phyloP scores from a whole-genome alignment of 352 stramenopile species.

The Discostella stelligera region DNA sequence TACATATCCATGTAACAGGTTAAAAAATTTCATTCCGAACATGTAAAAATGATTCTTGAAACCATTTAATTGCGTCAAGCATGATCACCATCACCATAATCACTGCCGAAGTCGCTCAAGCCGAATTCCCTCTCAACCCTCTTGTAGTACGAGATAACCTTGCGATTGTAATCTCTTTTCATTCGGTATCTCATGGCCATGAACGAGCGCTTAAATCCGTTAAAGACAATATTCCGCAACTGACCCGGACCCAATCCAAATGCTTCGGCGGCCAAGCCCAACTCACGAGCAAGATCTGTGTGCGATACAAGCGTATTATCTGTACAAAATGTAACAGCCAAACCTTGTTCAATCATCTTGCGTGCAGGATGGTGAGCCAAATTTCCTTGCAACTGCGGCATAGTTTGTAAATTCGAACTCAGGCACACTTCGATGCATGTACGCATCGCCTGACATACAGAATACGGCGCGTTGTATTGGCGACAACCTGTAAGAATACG shows the following conservation, averaged over 20 bases:
- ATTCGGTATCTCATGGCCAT: conserved; percentile 83
- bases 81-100: conserved; percentile 26
- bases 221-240: conserved; percentile 84
- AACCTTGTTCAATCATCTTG: conserved; percentile 85
- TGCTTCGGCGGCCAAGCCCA: conserved; percentile 85
- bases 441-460: conserved; percentile 32
- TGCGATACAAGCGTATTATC: conserved; percentile 88
- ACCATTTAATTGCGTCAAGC: background rate
- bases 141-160: conserved; percentile 88
- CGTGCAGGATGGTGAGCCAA: conserved; percentile 82
- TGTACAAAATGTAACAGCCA: conserved; percentile 86
- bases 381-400: conserved; percentile 84
- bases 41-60: background rate
- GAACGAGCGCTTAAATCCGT: conserved; percentile 87
- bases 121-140: conserved; percentile 81
- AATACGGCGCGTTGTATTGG: background rate
- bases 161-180: conserved; percentile 86
- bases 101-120: conserved; percentile 77
- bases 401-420: conserved; percentile 87
- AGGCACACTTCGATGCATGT: conserved; percentile 88
- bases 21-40: background rate
- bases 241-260: conserved; percentile 83
- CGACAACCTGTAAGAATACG: background rate
- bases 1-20: background rate
- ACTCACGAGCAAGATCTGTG: conserved; percentile 85